These are phyloP conservation scores for Physcomitrium patens DNA, from an alignment of 225 moss, liverwort and hornwort species.

Conservation along the genomic window DNA sequence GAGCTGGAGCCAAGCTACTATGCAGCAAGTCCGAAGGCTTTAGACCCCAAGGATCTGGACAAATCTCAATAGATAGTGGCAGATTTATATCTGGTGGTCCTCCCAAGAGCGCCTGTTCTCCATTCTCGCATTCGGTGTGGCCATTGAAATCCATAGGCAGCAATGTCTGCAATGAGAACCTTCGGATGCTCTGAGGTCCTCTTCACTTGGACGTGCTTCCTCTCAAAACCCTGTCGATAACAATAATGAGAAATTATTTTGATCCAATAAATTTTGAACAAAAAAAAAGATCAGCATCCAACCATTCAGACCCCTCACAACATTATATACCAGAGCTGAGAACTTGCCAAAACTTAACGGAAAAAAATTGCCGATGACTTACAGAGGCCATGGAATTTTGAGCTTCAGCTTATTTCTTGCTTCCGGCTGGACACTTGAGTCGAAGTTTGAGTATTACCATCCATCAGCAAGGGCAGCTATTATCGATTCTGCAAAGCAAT, in stretches of 20 bases:
- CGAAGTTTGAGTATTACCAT: slow-evolving; percentile 36
- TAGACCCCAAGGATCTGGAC: slow-evolving; percentile 59
- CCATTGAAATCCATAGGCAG: slow-evolving; percentile 84
- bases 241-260: neutral
- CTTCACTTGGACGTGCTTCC: slow-evolving; percentile 34
- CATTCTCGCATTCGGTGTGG: slow-evolving; percentile 59
- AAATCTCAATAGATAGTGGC: slow-evolving; percentile 68
- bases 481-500: slow-evolving; percentile 69
- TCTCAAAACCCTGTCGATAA: slow-evolving; percentile 42
- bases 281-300: neutral
- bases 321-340: slow-evolving; percentile 1
- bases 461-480: slow-evolving; percentile 34
- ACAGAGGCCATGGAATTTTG: slow-evolving; percentile 45
- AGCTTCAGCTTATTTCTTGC: slow-evolving; percentile 38
- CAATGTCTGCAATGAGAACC: slow-evolving; percentile 41
- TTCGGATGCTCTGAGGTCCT: slow-evolving; percentile 22
- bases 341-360: neutral
- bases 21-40: slow-evolving; percentile 60
- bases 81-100: slow-evolving; percentile 85
- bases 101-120: slow-evolving; percentile 57
- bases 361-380: slow-evolving; percentile 28
- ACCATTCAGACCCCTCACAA: neutral
- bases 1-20: slow-evolving; percentile 48
- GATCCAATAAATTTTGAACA: neutral
- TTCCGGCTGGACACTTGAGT: slow-evolving; percentile 52